A percentile compares a stretch with the other conserved stretches of the same genome.
Evolutionary conservation across 805 yeast genomes (phyloP).

Genomic region (Kazachstania bromeliacearum): DNA sequence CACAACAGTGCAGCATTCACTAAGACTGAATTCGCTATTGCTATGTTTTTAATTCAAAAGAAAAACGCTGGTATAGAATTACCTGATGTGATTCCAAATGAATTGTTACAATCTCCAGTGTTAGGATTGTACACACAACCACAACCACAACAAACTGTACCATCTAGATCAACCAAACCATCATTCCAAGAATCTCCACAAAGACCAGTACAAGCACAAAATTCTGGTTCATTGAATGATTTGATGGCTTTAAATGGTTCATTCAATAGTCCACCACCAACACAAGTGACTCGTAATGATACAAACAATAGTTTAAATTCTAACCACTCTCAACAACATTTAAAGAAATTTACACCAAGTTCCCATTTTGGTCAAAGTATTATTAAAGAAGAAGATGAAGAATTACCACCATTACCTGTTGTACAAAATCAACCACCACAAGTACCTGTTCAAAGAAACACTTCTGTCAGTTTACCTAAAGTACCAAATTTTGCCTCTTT

Average conservation of each 20-base stretch:
- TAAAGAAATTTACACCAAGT: conserved; percentile 60
- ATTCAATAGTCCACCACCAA: conserved; percentile 34
- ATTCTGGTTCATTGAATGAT: conserved; percentile 52
- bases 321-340: background rate
- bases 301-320: conserved; percentile 7
- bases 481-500: conserved; percentile 28
- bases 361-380: conserved; percentile 80
- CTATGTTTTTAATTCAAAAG: conserved; percentile 86
- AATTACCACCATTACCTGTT: conserved; percentile 22
- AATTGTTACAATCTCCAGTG: conserved; percentile 37
- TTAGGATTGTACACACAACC: conserved; percentile 17
- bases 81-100: conserved; percentile 70
- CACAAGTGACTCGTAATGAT: conserved; percentile 7
- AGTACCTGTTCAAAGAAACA: conserved; percentile 38
- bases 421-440: conserved; percentile 9
- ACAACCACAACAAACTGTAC: conserved; percentile 23
- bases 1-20: conserved; percentile 78
- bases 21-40: conserved; percentile 78
- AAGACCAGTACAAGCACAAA: conserved; percentile 14
- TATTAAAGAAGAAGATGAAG: conserved; percentile 28
- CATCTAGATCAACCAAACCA: conserved; percentile 34
- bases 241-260: conserved; percentile 50
- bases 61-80: conserved; percentile 66
- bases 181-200: conserved; percentile 15
- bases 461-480: conserved; percentile 26